Evolutionary conservation across 2,329 filamentous ascomycete species (phyloP).

Genomic region (Colletotrichum sp.): DNA sequence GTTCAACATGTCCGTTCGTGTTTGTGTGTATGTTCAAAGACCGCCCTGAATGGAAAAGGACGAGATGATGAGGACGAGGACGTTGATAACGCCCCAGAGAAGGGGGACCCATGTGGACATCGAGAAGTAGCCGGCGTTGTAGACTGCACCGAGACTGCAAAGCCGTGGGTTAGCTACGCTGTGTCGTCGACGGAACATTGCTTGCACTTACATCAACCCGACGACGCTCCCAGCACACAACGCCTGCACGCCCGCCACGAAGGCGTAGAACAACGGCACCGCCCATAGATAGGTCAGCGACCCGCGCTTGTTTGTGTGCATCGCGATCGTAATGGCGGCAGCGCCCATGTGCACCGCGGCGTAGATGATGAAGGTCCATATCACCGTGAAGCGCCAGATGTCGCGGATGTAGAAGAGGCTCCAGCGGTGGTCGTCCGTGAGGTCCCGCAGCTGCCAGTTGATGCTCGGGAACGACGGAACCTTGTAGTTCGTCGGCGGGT

Average conservation of each 20-base stretch:
- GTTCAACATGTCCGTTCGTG: background rate
- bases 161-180: conserved; percentile 1
- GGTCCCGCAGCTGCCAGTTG: conserved; percentile 69
- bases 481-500: conserved; percentile 59
- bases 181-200: background rate
- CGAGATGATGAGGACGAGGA: conserved; percentile 81
- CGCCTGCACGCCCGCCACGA: conserved; percentile 78
- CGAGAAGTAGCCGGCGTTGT: conserved; percentile 80
- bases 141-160: conserved; percentile 76
- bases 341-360: conserved; percentile 76
- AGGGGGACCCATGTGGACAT: conserved; percentile 97
- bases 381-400: conserved; percentile 86
- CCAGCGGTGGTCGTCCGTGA: conserved; percentile 46
- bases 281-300: conserved; percentile 72
- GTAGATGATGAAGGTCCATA: conserved; percentile 86
- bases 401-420: conserved; percentile 77
- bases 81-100: conserved; percentile 85
- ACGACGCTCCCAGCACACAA: conserved; percentile 82
- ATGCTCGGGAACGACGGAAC: conserved; percentile 81
- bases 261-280: conserved; percentile 72
- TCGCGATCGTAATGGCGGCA: conserved; percentile 72
- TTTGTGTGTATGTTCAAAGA: conserved; percentile 55
- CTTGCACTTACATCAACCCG: conserved; percentile 71
- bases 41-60: conserved; percentile 94
- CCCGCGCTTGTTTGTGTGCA: conserved; percentile 67